Conservation (phyloP, 345 rosid species). For the Dimocarpus longan region DNA sequence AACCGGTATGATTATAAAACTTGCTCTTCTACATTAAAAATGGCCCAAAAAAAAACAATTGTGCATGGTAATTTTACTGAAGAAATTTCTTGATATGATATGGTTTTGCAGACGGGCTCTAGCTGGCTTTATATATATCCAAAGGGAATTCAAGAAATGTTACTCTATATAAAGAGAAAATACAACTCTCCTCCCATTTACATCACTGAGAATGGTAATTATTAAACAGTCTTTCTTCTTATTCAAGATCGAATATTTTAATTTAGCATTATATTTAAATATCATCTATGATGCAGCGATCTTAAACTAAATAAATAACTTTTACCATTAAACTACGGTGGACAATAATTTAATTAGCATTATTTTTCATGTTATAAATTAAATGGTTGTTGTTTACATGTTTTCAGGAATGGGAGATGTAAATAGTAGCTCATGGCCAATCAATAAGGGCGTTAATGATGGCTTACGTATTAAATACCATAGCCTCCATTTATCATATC, state of each 20-base stretch:
- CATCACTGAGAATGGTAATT: conserved; percentile 62
- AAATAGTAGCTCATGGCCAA: conserved; percentile 18
- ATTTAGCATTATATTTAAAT: too few species aligned
- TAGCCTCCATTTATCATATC: conserved; percentile 36
- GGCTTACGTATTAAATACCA: conserved; percentile 35
- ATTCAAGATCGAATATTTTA: too few species aligned
- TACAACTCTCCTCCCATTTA: conserved; percentile 50
- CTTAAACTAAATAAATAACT: too few species aligned
- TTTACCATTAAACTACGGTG: too few species aligned
- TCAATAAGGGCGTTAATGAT: conserved; percentile 26
- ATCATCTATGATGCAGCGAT: too few species aligned
- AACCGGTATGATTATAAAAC: conserved; percentile 29
- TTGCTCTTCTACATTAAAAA: neutral
- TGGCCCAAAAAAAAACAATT: neutral
- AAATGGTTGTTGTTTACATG: neutral
- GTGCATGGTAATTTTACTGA: neutral
- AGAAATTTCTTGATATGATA: neutral
- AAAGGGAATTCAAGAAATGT: conserved; percentile 45
- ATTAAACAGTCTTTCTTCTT: neutral
- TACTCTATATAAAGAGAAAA: conserved; percentile 45
- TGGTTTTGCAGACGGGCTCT: conserved; percentile 43
- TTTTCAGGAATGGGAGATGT: conserved; percentile 32
- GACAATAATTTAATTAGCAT: too few species aligned
- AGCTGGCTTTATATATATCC: conserved; percentile 61
- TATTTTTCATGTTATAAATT: too few species aligned